Conservation (phyloP, 2,329 filamentous ascomycete genomes). For the Aspergillus japonicus region DNA sequence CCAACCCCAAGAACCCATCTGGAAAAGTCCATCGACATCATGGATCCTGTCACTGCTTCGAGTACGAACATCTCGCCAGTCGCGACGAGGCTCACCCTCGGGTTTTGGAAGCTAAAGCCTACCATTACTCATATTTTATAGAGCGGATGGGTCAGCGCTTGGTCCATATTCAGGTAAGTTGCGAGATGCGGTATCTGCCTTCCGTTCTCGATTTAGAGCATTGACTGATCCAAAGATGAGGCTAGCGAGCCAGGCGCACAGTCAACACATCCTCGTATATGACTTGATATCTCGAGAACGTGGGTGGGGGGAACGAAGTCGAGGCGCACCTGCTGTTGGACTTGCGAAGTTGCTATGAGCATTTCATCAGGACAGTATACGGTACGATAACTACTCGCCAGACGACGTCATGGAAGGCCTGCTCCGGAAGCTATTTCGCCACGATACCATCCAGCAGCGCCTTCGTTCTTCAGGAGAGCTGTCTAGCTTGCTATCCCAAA, state of each 20-base stretch:
- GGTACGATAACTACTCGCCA: neutral
- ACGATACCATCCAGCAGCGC: neutral
- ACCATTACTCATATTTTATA: neutral
- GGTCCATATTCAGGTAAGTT: neutral
- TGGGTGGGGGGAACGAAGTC: conserved; percentile 12
- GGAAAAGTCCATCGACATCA: conserved; percentile 22
- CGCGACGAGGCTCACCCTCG: neutral
- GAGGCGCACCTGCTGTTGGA: neutral
- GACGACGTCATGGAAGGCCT: neutral
- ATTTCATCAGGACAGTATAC: neutral
- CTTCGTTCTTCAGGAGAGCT: neutral
- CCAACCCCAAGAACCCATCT: conserved; percentile 33
- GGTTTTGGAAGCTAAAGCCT: neutral
- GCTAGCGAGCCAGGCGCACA: conserved; percentile 5
- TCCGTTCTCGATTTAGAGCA: neutral
- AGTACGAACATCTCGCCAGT: neutral
- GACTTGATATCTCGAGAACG: conserved; percentile 11
- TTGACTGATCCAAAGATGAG: neutral
- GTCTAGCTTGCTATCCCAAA: neutral
- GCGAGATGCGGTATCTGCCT: neutral
- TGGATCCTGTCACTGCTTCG: neutral
- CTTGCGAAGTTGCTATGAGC: neutral
- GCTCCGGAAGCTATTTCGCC: neutral
- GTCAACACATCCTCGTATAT: neutral
- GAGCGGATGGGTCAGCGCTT: neutral